These are phyloP conservation scores for Sclerotinia sclerotiorum DNA, from an alignment of 2,329 filamentous ascomycete genomes.

Conservation along the genomic window DNA sequence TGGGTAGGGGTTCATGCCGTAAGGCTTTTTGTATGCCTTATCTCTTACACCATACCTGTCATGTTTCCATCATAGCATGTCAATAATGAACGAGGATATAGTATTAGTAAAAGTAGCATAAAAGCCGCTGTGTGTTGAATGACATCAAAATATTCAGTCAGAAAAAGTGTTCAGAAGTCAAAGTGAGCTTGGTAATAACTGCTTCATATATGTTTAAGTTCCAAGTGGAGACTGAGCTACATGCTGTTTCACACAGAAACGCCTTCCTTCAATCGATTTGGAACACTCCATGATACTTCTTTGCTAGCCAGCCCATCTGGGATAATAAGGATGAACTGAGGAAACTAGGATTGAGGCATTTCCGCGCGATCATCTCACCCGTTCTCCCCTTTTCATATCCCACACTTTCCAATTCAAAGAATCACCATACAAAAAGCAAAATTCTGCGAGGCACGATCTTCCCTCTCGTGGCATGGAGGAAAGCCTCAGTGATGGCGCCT, in stretches of 20 bases:
- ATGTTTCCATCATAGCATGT: not conserved
- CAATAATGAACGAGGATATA: not conserved
- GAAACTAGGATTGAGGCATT: not conserved
- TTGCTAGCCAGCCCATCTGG: not conserved
- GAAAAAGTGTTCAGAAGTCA: not conserved
- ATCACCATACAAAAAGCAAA: not conserved
- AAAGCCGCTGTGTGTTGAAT: not conserved
- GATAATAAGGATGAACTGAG: not conserved
- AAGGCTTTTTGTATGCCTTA: not conserved
- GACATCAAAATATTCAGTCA: not conserved
- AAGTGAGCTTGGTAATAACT: not conserved
- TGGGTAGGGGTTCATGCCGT: not conserved
- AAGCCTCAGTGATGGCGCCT: not conserved
- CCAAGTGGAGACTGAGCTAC: conserved; percentile 1
- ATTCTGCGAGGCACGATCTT: not conserved
- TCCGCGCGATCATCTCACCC: not conserved
- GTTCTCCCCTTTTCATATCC: not conserved
- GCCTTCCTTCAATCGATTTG: not conserved
- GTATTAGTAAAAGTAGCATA: not conserved
- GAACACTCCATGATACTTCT: not conserved
- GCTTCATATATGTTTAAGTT: not conserved
- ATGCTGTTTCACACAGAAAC: not conserved
- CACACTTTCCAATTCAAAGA: not conserved
- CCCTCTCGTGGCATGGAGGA: not conserved
- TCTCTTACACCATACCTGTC: not conserved